A percentile compares a stretch with the other conserved stretches of the same genome.
Conservation (phyloP, 2,329 filamentous ascomycete species). For the Sclerotiophoma versabilis region DNA sequence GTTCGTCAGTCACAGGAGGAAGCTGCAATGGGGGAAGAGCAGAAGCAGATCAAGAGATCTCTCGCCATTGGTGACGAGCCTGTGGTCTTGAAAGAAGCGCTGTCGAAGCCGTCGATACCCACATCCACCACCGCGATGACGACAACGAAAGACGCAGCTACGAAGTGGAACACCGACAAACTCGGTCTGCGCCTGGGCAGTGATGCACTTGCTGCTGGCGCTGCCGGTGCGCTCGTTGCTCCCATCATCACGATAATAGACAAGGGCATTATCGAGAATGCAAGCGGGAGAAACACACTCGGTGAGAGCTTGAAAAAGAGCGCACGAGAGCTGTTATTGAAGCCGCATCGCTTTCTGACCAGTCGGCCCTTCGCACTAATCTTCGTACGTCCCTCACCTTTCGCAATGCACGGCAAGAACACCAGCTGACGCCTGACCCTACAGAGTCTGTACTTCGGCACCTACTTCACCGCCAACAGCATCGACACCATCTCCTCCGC, state of each 20-base stretch:
- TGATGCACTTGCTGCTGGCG: slow-evolving; percentile 72
- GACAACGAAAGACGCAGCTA: not conserved
- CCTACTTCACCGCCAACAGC: slow-evolving; percentile 86
- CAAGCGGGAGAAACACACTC: slow-evolving; percentile 71
- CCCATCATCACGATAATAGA: slow-evolving; percentile 89
- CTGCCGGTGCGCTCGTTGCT: slow-evolving; percentile 78
- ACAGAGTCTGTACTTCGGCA: slow-evolving; percentile 78
- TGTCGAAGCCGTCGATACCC: not conserved
- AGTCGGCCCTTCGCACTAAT: slow-evolving; percentile 74
- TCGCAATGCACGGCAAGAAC: not conserved
- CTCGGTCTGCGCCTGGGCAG: slow-evolving; percentile 70
- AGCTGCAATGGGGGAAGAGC: slow-evolving; percentile 41
- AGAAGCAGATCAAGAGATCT: not conserved
- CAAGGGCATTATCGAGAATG: slow-evolving; percentile 79
- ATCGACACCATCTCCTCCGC: slow-evolving; percentile 82
- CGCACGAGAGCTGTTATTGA: slow-evolving; percentile 62
- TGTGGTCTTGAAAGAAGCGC: not conserved
- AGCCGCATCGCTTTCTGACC: slow-evolving; percentile 67
- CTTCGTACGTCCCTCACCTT: slow-evolving; percentile 43
- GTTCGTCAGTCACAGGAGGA: slow-evolving; percentile 38
- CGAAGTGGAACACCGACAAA: slow-evolving; percentile 76
- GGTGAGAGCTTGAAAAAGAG: slow-evolving; percentile 66
- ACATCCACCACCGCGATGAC: not conserved
- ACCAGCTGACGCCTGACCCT: not conserved
- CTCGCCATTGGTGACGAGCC: slow-evolving; percentile 10